Evolutionary conservation across 768 basidiomycete species (phyloP), one percentile per base, ranked within the genome.

Genomic region (Xerocomellus chrysenteron): DNA sequence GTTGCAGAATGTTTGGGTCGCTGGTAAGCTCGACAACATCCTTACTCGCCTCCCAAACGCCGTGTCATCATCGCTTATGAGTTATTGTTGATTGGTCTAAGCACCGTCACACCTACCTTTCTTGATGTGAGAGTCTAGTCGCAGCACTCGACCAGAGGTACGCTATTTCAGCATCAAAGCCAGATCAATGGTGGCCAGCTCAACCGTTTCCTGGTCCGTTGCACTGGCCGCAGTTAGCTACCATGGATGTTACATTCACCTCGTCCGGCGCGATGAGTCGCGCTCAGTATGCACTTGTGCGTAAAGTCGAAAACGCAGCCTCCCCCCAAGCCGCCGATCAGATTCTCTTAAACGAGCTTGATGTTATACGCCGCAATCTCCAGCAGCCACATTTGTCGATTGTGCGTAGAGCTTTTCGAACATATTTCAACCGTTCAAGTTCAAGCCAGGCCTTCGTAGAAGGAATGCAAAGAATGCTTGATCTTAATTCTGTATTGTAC

Each of bases 241-340:
- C 9, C 48, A 90, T 91, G 88, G 82, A 91, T n/a, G 82, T 90
- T 2, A 86, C 90, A 9, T 92, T 88, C 70, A 74, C 80, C 46
- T 86, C 86, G 10, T 94, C 92, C 37, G 89, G 90, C 46, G 90
- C 92, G 24, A 74, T 86, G 58, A 88, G 81, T 73, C 80, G 88
- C 59, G 77, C 82, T 4, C 89, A 94, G 59, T 94, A 92, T 72
- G 73, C 81, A 26, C 76, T 94, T 43, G 88, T 94, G 44, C 81
- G 84, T 54, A 86, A 82, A 55, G 79, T 91, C 10, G 92, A 94
- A 73, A 75, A 77, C 24, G 80, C 87, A 2, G 54, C 68, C 14
- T 83, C 87, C 4, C 61, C 77, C 0, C 81, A 83, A 58, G 76
- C 78, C 28, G 86, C 82, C 4, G 87, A 93, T 65, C 80, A 83